These are phyloP conservation scores for Claviceps sp. DNA, from an alignment of 2,329 filamentous ascomycete species.

Conservation along the genomic window DNA sequence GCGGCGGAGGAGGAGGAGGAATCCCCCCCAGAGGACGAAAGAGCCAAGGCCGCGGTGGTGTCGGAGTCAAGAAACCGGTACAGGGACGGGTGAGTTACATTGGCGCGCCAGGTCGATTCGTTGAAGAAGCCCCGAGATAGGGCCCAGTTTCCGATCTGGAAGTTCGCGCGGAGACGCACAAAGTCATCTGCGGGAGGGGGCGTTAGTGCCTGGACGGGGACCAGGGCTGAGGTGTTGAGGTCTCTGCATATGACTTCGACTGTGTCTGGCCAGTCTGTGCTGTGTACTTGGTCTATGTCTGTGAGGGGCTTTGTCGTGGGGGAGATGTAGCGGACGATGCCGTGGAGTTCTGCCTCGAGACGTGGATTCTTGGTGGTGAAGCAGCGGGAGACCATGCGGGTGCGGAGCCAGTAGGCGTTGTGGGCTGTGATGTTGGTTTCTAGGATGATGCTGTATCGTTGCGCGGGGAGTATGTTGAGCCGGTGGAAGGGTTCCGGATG, in stretches of 20 bases:
- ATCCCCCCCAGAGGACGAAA: too few species aligned
- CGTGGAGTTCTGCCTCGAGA: slow-evolving; percentile 18
- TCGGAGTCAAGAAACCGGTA: slow-evolving; percentile 20
- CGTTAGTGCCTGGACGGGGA: slow-evolving; percentile 22
- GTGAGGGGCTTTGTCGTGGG: background rate
- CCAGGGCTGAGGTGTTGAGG: slow-evolving; percentile 35
- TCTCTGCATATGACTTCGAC: slow-evolving; percentile 38
- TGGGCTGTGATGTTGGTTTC: slow-evolving; percentile 41
- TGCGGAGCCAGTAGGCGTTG: slow-evolving; percentile 50
- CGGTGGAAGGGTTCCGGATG: slow-evolving; percentile 44
- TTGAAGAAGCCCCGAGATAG: slow-evolving; percentile 43
- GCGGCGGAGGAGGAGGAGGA: background rate
- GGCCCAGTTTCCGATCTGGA: slow-evolving; percentile 40
- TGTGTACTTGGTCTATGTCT: slow-evolving; percentile 15
- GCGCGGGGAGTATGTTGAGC: slow-evolving; percentile 54
- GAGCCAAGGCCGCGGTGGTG: too few species aligned
- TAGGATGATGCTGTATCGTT: slow-evolving; percentile 56
- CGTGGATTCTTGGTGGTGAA: slow-evolving; percentile 20
- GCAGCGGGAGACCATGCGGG: slow-evolving; percentile 30
- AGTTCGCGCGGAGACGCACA: slow-evolving; percentile 36
- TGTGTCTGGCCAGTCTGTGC: slow-evolving; percentile 35
- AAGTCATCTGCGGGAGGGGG: slow-evolving; percentile 25
- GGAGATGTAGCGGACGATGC: slow-evolving; percentile 18
- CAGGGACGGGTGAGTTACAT: slow-evolving; percentile 21
- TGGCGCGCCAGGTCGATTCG: slow-evolving; percentile 31